Evolutionary conservation across 306 rosid species (phyloP).

Genomic region (Fragaria nilgerrensis): DNA sequence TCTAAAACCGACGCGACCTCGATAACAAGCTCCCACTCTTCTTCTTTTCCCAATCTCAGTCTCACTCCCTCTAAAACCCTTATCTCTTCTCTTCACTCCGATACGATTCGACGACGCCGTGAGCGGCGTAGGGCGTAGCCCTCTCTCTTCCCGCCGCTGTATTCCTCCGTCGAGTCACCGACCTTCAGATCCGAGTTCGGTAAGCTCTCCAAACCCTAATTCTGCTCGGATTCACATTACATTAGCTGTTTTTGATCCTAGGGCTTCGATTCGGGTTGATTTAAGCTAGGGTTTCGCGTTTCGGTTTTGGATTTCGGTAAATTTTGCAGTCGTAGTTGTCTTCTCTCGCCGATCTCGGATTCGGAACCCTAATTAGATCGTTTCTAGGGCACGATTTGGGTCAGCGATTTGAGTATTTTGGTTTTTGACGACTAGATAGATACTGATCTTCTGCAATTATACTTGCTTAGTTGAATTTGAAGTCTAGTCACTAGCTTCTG

Average conservation of each 20-base stretch:
- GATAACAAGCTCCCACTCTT: neutral
- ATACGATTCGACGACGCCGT: neutral
- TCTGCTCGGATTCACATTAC: neutral
- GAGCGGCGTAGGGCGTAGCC: slow-evolving; percentile 12
- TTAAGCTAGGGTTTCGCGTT: neutral
- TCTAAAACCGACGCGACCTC: neutral
- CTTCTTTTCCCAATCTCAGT: neutral
- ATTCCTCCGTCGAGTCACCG: neutral
- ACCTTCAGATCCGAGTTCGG: slow-evolving; percentile 20
- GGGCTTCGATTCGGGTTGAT: neutral
- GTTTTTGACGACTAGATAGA: no score
- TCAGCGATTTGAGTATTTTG: neutral
- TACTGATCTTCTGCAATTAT: neutral
- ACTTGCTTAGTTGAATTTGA: neutral
- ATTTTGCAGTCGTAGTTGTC: neutral
- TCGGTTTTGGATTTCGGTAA: neutral
- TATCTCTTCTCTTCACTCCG: neutral
- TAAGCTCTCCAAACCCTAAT: slow-evolving; percentile 21
- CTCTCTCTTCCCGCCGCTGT: neutral
- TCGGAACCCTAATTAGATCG: neutral
- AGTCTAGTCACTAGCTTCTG: neutral
- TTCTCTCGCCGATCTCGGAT: neutral
- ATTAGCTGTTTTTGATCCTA: neutral
- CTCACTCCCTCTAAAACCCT: neutral
- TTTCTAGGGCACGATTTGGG: neutral